Percentiles rank a stretch among this genome's conserved stretches.
These are phyloP conservation scores for Triticum monococcum DNA, from an alignment of 176 grass and related monocot genomes.

Conservation along the genomic window DNA sequence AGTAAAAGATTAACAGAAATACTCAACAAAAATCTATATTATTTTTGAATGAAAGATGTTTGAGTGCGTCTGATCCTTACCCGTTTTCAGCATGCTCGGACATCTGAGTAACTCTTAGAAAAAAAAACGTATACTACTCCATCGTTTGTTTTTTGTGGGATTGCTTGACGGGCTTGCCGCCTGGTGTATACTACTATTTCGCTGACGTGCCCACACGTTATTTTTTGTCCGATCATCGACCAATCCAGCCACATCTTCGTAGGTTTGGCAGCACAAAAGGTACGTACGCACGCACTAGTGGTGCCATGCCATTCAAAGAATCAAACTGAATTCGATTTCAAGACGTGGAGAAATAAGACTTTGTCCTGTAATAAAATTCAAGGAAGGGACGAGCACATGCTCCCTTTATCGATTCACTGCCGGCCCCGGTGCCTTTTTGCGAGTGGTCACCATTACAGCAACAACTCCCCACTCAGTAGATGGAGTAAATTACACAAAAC, in stretches of 20 bases:
- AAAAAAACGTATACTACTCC: too few relatives aligned
- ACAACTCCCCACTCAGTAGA: neutral
- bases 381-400: neutral
- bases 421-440: neutral
- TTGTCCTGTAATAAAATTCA: neutral
- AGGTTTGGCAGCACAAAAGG: neutral
- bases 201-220: neutral
- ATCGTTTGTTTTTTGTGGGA: too few relatives aligned
- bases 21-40: too few relatives aligned
- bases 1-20: neutral
- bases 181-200: too few relatives aligned
- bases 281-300: neutral
- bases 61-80: too few relatives aligned
- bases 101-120: too few relatives aligned
- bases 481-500: too few relatives aligned
- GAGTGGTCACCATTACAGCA: slow-evolving; percentile 28
- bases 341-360: neutral
- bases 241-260: too few relatives aligned
- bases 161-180: too few relatives aligned
- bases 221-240: neutral
- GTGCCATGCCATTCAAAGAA: neutral
- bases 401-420: neutral
- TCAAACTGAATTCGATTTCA: neutral
- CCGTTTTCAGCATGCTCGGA: too few relatives aligned
- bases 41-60: too few relatives aligned